Evolutionary conservation across 208 protist genomes (phyloP).

Genomic region (Leishmania tropica): DNA sequence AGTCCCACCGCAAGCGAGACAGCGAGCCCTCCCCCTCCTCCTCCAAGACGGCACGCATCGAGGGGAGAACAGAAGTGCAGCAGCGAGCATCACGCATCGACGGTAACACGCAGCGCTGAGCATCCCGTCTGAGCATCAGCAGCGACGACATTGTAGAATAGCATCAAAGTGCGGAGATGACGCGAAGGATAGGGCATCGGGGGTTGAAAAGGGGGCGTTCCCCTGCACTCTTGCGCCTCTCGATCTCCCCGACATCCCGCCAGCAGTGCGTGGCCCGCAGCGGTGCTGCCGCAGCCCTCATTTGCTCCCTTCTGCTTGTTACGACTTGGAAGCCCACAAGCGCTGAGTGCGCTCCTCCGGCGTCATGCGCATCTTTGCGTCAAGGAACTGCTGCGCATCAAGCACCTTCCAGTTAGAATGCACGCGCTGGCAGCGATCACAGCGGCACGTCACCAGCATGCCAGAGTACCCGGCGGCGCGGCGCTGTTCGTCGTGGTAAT

Average conservation of each 20-base stretch:
- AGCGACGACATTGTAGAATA: background rate
- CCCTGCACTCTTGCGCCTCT: background rate
- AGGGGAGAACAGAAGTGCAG: background rate
- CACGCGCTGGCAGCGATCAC: constrained; percentile 65
- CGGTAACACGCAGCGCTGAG: background rate
- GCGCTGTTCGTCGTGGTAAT: constrained; percentile 77
- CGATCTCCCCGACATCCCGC: background rate
- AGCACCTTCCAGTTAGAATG: constrained; percentile 81
- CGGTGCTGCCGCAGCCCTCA: background rate
- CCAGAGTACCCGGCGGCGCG: constrained; percentile 59
- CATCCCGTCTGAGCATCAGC: background rate
- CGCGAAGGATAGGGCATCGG: background rate
- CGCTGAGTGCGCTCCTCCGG: constrained; percentile 37
- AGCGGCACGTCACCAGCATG: constrained; percentile 60
- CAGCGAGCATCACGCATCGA: background rate
- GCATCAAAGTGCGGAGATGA: background rate
- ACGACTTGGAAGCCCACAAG: constrained; percentile 28
- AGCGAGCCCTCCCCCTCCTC: background rate
- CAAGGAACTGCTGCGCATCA: constrained; percentile 71
- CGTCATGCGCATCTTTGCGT: constrained; percentile 64
- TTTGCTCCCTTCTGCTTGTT: no score
- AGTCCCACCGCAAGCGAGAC: background rate
- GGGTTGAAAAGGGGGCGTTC: background rate
- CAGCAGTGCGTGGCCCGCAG: background rate
- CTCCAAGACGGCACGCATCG: background rate